These are phyloP conservation scores for Choanephora cucurbitarum DNA, from an alignment of 371 early-diverging fungal species.

Conservation along the genomic window DNA sequence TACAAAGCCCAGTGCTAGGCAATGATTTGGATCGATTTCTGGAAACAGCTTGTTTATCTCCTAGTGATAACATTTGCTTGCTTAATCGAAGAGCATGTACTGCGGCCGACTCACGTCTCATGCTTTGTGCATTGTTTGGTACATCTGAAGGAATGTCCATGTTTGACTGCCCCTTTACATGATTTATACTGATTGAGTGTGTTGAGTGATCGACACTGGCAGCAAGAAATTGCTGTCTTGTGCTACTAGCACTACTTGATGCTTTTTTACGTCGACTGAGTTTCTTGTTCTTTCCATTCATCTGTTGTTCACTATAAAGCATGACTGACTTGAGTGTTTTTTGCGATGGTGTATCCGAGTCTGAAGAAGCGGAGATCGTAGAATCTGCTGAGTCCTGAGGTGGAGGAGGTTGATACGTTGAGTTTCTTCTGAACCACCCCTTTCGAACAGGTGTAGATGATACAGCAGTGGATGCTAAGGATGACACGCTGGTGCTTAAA, in stretches of 20 bases:
- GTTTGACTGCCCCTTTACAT: conserved; percentile 10
- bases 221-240: conserved; percentile 7
- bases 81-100: conserved; percentile 18
- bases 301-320: conserved; percentile 1
- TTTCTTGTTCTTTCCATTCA: conserved; percentile 2
- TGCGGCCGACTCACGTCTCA: not conserved
- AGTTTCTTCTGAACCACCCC: conserved; percentile 22
- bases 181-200: not conserved
- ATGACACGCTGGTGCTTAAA: conserved; percentile 11
- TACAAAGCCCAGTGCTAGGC: conserved; percentile 20
- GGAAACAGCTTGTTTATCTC: conserved; percentile 6
- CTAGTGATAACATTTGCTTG: conserved; percentile 19
- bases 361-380: not conserved
- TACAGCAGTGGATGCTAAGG: conserved; percentile 2
- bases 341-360: conserved; percentile 21
- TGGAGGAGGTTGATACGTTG: not conserved
- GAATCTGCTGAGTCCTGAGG: not conserved
- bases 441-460: conserved; percentile 3
- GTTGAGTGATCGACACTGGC: conserved; percentile 16
- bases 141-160: not conserved
- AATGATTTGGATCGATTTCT: conserved; percentile 24
- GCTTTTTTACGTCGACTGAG: conserved; percentile 4
- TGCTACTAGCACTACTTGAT: not conserved
- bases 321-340: conserved; percentile 23
- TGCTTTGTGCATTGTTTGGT: not conserved